Evolutionary conservation across 2,329 filamentous ascomycete species (phyloP), one percentile per base, ranked within the genome.

Genomic region (Claviceps paspali): DNA sequence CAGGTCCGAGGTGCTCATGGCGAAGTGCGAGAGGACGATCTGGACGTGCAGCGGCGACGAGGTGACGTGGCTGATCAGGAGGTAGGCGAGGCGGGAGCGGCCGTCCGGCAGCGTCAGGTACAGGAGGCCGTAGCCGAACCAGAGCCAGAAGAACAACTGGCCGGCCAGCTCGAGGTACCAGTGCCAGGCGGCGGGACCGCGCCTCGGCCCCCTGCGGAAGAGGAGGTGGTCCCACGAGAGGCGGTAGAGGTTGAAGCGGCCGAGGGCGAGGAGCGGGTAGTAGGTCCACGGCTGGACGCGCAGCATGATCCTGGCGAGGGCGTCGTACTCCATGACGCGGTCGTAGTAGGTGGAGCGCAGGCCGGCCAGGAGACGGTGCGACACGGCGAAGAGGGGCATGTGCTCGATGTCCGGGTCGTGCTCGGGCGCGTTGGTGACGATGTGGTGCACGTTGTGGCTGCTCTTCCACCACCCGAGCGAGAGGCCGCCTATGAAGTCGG

Each of bases 381-480:
- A 86, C 22, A 91, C 74, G 41, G 85, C 84, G 54, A 95, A 85
- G 54, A 94, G 79, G 3, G 87, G 87, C 58, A 93, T 73, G 55
- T 94, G 81, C 54, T 88, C 76, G 48, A 95, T 96, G 54, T 96
- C 88, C 0, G 91, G 88, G 54, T 96, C 88, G 54, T 96, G 88
- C 57, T 95, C 91, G 11, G 87, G 83, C 30, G 81, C 81, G 56
- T 96, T 96, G 14, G 91, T 96, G 36, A 96, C 81, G 47, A 96
- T 86, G 52, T 96, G 88, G 54, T 96, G 88, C 7, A 95, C 86
- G 52, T 96, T 96, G 59, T 96, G 88, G 54, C 78, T 95, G 43
- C 76, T 72, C 61, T 96, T 96, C 88, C 91, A 98, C 91, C 91
- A 98, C 31, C 88, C 84, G 38, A 94, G 62, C 19, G 85, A 94